Evolutionary conservation across 148 eudicot species (phyloP).

Genomic region (Pouteria glomerata): DNA sequence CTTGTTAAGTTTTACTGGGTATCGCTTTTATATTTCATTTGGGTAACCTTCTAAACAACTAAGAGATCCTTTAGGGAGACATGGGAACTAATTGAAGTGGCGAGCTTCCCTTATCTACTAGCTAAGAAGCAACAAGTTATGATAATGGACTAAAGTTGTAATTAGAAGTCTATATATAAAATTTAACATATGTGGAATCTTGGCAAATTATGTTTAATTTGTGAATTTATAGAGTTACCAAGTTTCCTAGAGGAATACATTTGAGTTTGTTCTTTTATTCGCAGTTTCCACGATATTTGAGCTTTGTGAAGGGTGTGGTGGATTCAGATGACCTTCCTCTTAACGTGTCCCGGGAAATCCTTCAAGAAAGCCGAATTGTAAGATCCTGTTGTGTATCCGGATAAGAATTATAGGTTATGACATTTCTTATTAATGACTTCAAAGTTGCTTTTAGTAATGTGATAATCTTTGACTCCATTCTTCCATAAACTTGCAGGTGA

Average conservation of each 20-base stretch:
- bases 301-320: slow-evolving; percentile 98
- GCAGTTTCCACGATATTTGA: slow-evolving; percentile 94
- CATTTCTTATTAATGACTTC: slow-evolving; percentile 7
- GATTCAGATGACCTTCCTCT: slow-evolving; percentile 97
- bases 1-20: too few species aligned
- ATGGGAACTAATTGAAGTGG: too few species aligned
- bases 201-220: background rate
- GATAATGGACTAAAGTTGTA: background rate
- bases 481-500: slow-evolving; percentile 46
- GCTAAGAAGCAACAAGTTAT: background rate
- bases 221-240: background rate
- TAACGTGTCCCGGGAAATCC: slow-evolving; percentile 94
- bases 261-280: slow-evolving; percentile 13
- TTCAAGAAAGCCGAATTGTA: slow-evolving; percentile 98
- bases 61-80: too few species aligned
- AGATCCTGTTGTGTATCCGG: slow-evolving; percentile 8
- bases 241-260: background rate
- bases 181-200: background rate
- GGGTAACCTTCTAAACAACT: too few species aligned
- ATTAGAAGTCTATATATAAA: background rate
- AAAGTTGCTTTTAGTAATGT: background rate
- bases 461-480: background rate
- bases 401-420: background rate
- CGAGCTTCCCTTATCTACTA: too few species aligned
- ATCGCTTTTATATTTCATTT: too few species aligned